A percentile compares a stretch with the other conserved stretches of the same genome.
These are phyloP conservation scores for Podaxis rugospora DNA, from an alignment of 768 basidiomycete genomes.

Conservation along the genomic window DNA sequence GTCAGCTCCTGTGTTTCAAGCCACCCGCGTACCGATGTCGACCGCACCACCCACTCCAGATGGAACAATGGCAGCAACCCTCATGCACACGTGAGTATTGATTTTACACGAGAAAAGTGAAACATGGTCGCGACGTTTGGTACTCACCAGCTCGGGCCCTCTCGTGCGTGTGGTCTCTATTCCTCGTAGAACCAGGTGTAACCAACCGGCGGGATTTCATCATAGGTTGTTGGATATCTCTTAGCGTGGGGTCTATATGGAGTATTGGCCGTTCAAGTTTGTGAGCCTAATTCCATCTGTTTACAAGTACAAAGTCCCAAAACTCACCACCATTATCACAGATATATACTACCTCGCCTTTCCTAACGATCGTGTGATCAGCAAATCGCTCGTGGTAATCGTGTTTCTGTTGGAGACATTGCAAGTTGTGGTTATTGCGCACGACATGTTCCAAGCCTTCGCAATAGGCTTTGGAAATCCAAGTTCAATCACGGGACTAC, in stretches of 20 bases:
- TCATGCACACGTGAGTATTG: not conserved
- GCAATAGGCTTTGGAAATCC: conserved; percentile 16
- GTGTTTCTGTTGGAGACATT: conserved; percentile 16
- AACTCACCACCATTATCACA: conserved; percentile 6
- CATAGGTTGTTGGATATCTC: conserved; percentile 25
- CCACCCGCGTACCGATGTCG: not conserved
- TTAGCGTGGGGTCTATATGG: conserved; percentile 26
- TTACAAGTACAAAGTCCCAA: not conserved
- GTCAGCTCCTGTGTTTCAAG: not conserved
- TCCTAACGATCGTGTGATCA: conserved; percentile 19
- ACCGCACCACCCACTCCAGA: not conserved
- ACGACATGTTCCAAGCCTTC: conserved; percentile 17
- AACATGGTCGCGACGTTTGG: not conserved
- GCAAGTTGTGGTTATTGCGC: conserved; percentile 16
- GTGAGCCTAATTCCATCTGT: conserved; percentile 14
- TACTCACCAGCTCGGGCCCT: not conserved
- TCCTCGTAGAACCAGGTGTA: not conserved
- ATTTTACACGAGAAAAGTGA: not conserved
- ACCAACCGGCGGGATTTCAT: not conserved
- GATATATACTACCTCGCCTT: conserved; percentile 33
- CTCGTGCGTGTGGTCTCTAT: not conserved
- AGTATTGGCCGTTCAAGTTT: conserved; percentile 25
- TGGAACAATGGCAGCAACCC: not conserved
- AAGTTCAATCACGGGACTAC: conserved; percentile 11
- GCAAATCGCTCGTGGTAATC: conserved; percentile 14